Evolutionary conservation across 148 eudicot genomes (phyloP), one percentile per base, ranked within the genome.

Genomic region (Pouteria glomerata): DNA sequence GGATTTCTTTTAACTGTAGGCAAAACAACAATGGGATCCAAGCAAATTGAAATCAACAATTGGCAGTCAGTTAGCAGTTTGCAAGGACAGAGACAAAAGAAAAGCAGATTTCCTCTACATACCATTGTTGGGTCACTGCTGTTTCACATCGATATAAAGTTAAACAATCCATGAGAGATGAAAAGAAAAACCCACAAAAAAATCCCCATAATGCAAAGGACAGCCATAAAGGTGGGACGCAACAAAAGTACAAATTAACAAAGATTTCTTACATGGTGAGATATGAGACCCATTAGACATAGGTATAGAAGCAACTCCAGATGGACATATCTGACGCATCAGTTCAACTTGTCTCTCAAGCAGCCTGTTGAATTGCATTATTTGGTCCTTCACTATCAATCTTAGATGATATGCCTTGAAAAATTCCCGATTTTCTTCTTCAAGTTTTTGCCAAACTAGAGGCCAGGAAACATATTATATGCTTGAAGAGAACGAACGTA

Each of bases 391-490:
- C 80, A 92, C 81, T 10, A 83, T 79, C 84, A 95, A 79, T 72
- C 94, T 82, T 66, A 92, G 78, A 86, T 85, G 62, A 80, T 95
- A 95, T 57, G 90, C 96, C 79, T 85, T 82, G 74, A 95, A 95
- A 82, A 95, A 95, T 13, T 95, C 97, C 75, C 55, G 92, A 78
- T 95, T 95, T 78, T 95, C 90, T 79, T 83, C 85, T 85, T 95
- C 94, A 76, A 95, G 94, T 76, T 87, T 87, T 76, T 88, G 85
- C 99, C 99, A 95, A 33, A 92, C 99, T 95, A 86, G 66, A 68
- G 71, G 66, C 70, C 12, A 66, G 56, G 60, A 14, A 69, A 64
- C 45, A 71, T 16, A 29, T 62, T 15, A 48, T 24, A 70, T 8
- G 69, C 14, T 42, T 29, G 35, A 75, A 33, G 7, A 57, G 73